Evolutionary conservation across 257 asterid species (phyloP), one percentile per base, ranked within the genome.

Genomic region (Eucommia ulmoides): DNA sequence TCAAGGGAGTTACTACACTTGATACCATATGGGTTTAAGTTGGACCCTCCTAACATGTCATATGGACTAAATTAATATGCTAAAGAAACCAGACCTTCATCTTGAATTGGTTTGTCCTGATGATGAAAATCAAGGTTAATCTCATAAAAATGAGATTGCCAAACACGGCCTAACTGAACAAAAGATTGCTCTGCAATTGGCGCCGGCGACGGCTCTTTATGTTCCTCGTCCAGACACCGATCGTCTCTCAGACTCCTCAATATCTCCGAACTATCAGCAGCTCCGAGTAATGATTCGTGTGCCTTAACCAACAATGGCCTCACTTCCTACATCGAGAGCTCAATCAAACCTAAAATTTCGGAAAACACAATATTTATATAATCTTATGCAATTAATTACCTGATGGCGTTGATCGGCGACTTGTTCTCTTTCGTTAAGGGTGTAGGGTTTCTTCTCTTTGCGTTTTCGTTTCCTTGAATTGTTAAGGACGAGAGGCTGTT

Each of bases 341-440:
- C 61, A 53, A 55, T n/a, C 19, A 19, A 57, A 35, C 3, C 15
- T 0, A 20, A 33, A 2, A n/a, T n/a, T n/a, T 3, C 17, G 10
- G 18, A 15, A 17, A 41, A 41, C 0, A 17, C 42, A 20, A n/a
- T 10, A 19, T 9, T 22, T 52, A 14, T 22, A 3, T 2, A 58
- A 2, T 33, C 38, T 1, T 0, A 15, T 26, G 38, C 38, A 6
- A 6, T 26, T 26, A 26, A 6, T 26, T 18, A 38, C 45, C 84
- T 73, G 86, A 53, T 89, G 96, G 14, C 98, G 84, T 45, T 45
- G 82, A 25, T 85, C 84, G 45, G 98, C 98, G 42, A 85, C 59
- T 66, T 57, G 64, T 64, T 89, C 98, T 20, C 79, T 71, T 18
- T 70, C 52, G 60, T 85, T 89, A 44, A 80, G 88, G 33, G 23